Evolutionary conservation across 1,284 basidiomycete genomes (phyloP), one percentile per base, ranked within the genome.

Genomic region (Cryptococcus amylolentus): DNA sequence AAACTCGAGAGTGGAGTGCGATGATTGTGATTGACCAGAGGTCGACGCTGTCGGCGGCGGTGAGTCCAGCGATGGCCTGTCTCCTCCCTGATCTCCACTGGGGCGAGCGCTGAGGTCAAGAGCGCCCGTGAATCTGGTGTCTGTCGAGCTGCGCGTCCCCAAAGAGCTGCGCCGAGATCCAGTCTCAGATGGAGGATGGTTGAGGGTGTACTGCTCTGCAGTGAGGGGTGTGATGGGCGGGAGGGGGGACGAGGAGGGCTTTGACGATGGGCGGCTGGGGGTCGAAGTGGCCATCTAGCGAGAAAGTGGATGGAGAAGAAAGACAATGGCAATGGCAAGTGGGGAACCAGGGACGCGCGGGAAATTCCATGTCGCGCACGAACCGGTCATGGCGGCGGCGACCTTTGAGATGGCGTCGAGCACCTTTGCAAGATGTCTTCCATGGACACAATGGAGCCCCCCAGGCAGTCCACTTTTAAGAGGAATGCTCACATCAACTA

Each of bases 401-500:
- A 42, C 41, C 41, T 18, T 16, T 18, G 23, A n/a, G 41, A 23
- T 42, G 23, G 41, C 41, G n/a, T 13, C 26, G 9, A 12, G 16
- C 39, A 35, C 6, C 31, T 35, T 35, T 35, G 7, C 10, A 23
- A 42, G n/a, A 45, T 42, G 44, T 35, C 38, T 20, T 41, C 20
- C 49, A 47, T 42, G 40, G 46, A 28, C 26, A 55, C 50, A 52
- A 23, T 43, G 42, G 57, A 48, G 16, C 9, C 35, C n/a, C 16
- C 41, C 20, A 55, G 40, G 18, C 75, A 77, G 57, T 35, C 55
- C 13, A 76, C 76, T 0, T 75, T 77, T 68, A 77, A 76, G 58
- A 64, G 70, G 18, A 78, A 78, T 54, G 74, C 70, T 8, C 76
- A 78, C 48, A 65, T 70, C 45, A 63, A 64, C 13, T 77, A 72